Conservation (phyloP, 2,329 filamentous ascomycete genomes). For the Ceratocystis cacaofunesta region DNA sequence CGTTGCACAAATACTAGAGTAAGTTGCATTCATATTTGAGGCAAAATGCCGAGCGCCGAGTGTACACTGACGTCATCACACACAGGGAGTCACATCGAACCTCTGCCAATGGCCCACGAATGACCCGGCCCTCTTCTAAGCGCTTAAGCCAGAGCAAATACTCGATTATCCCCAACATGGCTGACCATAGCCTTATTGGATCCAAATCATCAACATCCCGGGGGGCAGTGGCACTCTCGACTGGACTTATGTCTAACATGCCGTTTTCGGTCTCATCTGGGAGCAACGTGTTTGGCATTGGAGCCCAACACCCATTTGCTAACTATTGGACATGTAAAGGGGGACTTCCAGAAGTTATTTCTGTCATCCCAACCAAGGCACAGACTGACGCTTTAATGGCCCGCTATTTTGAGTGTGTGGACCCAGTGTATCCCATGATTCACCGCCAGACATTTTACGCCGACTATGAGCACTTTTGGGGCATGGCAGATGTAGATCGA, state of each 20-base stretch:
- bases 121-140: conserved; percentile 44
- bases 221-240: conserved; percentile 40
- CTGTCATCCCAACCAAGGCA: conserved; percentile 58
- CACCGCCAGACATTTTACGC: conserved; percentile 60
- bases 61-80: not conserved
- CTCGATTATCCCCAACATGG: conserved; percentile 37
- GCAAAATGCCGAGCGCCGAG: not conserved
- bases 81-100: conserved; percentile 21
- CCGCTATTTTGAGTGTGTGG: conserved; percentile 55
- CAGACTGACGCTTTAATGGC: conserved; percentile 56
- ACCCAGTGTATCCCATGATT: conserved; percentile 69
- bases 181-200: conserved; percentile 36
- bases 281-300: conserved; percentile 69
- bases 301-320: conserved; percentile 62
- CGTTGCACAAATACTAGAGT: conserved; percentile 65
- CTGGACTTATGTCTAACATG: conserved; percentile 53
- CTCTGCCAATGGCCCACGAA: conserved; percentile 37
- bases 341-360: conserved; percentile 59
- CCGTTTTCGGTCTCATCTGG: conserved; percentile 56
- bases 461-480: conserved; percentile 69
- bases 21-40: conserved; percentile 24
- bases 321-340: conserved; percentile 77
- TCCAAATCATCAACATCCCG: conserved; percentile 26
- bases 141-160: conserved; percentile 27
- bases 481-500: conserved; percentile 41